Conservation (phyloP, 2,329 filamentous ascomycete species). For the Eutypella sp. region DNA sequence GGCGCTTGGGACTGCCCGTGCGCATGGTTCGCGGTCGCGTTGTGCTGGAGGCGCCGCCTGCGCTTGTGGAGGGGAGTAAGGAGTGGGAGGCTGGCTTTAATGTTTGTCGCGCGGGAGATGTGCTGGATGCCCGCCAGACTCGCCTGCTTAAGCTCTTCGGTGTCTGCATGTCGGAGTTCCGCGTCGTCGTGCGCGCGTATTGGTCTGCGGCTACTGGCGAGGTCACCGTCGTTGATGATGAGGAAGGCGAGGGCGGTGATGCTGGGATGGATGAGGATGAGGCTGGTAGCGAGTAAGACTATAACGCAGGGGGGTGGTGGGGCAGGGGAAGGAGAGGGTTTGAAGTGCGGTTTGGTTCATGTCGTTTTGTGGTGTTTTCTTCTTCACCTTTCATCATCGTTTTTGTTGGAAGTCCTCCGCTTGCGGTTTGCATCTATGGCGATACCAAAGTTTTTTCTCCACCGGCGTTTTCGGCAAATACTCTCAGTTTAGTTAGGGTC, state of each 20-base stretch:
- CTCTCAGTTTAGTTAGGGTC: too few relatives aligned
- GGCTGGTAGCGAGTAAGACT: constrained; percentile 14
- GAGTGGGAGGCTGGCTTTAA: constrained; percentile 54
- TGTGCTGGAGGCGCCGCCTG: constrained; percentile 51
- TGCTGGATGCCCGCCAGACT: constrained; percentile 86
- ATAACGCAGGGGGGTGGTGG: too few relatives aligned
- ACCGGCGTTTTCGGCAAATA: background rate
- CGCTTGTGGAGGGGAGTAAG: constrained; percentile 45
- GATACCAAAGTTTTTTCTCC: background rate
- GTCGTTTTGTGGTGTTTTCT: too few relatives aligned
- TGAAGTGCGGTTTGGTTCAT: background rate
- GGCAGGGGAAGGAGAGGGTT: background rate
- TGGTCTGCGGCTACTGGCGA: constrained; percentile 56
- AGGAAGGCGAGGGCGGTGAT: constrained; percentile 24
- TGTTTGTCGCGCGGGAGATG: constrained; percentile 80
- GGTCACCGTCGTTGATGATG: constrained; percentile 50
- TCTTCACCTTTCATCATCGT: background rate
- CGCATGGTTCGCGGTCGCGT: constrained; percentile 85
- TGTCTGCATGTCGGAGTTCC: constrained; percentile 86
- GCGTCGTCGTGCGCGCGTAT: constrained; percentile 70
- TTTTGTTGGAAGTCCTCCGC: background rate
- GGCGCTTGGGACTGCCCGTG: constrained; percentile 85
- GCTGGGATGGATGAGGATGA: constrained; percentile 19
- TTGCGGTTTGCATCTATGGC: background rate
- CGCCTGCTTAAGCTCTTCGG: constrained; percentile 91